These are phyloP conservation scores for Didymellaceae sp. DNA, from an alignment of 2,329 filamentous ascomycete genomes.

Conservation along the genomic window DNA sequence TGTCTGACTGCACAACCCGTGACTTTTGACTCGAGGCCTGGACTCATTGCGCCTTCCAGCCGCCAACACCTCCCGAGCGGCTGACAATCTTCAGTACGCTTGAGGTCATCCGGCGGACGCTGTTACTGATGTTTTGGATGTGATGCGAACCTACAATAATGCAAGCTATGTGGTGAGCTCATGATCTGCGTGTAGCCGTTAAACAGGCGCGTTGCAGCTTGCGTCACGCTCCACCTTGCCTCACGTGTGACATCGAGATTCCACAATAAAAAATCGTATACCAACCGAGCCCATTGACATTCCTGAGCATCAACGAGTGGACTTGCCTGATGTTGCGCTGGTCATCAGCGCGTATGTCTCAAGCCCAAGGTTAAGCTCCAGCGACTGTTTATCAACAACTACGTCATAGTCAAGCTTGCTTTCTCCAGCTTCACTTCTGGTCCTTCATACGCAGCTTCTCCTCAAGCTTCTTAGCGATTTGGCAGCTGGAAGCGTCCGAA, in stretches of 20 bases:
- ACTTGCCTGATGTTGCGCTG: not conserved
- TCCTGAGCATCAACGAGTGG: too few species aligned
- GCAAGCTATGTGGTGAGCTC: conserved; percentile 5
- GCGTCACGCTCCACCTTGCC: conserved; percentile 12
- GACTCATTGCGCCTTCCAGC: not conserved
- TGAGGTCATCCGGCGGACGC: too few species aligned
- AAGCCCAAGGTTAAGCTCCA: conserved; percentile 7
- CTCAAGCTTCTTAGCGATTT: too few species aligned
- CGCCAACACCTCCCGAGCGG: not conserved
- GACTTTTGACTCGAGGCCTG: conserved; percentile 1
- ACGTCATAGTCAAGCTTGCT: conserved; percentile 7
- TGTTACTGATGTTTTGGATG: not conserved
- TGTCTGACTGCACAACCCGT: conserved; percentile 12
- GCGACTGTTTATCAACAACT: conserved; percentile 23
- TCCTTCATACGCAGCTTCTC: not conserved
- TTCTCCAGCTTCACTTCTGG: not conserved
- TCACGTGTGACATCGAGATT: conserved; percentile 7
- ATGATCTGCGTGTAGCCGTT: conserved; percentile 6
- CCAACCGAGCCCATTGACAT: not conserved
- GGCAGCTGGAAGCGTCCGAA: too few species aligned
- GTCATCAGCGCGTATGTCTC: not conserved
- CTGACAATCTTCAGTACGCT: not conserved
- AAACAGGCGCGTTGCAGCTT: conserved; percentile 4
- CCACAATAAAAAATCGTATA: not conserved
- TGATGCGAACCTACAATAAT: not conserved